Conservation (phyloP, 73 alveolate species). For the Durusdinium trenchii region DNA sequence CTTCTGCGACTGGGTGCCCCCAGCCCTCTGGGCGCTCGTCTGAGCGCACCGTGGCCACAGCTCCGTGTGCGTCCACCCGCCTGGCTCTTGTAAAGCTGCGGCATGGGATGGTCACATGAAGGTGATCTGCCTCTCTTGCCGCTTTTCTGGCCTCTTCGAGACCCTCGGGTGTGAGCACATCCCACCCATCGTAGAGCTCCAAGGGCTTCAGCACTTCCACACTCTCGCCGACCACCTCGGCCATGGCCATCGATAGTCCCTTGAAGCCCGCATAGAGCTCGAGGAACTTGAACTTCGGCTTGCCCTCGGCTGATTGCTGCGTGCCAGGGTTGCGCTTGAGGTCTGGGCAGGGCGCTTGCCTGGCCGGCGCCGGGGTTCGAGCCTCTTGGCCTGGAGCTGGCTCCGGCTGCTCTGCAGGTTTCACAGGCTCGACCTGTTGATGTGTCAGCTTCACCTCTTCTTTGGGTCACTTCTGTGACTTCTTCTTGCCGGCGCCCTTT, state of each 20-base stretch:
- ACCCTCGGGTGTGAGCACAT: background rate
- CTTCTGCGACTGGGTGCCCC: no score
- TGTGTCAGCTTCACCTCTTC: no score
- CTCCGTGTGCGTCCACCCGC: background rate
- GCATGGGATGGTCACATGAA: background rate
- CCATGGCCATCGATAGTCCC: background rate
- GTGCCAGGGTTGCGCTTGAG: no score
- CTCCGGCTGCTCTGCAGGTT: no score
- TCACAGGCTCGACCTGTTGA: no score
- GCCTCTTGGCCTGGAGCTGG: no score
- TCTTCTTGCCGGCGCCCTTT: no score
- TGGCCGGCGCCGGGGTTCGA: no score
- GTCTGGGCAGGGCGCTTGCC: no score
- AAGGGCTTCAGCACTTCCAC: background rate
- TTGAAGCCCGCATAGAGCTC: constrained; percentile 21
- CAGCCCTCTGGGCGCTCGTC: background rate
- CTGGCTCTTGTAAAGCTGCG: background rate
- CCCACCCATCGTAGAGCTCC: background rate
- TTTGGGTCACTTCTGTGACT: no score
- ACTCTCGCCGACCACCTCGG: background rate
- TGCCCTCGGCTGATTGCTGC: no score
- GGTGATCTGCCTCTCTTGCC: background rate
- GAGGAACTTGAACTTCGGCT: no score
- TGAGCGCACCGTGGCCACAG: background rate
- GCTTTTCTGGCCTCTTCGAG: background rate